Conservation (phyloP, 805 yeast genomes). For the Starmerella floris region DNA sequence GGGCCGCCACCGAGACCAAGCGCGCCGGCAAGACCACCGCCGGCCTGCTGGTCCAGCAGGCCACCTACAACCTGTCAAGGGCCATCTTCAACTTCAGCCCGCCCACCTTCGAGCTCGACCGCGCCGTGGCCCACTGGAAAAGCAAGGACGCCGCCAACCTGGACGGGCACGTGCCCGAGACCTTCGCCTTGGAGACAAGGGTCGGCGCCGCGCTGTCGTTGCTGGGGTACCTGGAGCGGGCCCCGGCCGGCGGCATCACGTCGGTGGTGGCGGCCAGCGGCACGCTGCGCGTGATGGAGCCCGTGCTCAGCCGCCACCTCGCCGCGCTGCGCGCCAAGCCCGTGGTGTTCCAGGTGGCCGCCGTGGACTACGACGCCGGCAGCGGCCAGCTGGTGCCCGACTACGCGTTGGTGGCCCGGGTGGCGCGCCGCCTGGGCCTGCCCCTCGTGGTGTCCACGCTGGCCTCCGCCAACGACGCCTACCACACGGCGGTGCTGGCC, state of each 20-base stretch:
- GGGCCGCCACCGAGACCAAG: slow-evolving; percentile 3
- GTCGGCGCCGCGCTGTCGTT: slow-evolving; percentile 73
- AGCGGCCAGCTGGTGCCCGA: slow-evolving; percentile 46
- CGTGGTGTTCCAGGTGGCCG: slow-evolving; percentile 56
- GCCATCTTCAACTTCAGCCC: slow-evolving; percentile 48
- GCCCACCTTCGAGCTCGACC: slow-evolving; percentile 47
- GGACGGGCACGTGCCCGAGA: slow-evolving; percentile 44
- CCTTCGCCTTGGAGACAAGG: slow-evolving; percentile 50
- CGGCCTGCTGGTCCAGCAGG: slow-evolving; percentile 23
- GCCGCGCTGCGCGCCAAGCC: slow-evolving; percentile 1
- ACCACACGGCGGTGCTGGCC: slow-evolving; percentile 39
- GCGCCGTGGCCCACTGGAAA: slow-evolving; percentile 49
- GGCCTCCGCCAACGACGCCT: slow-evolving; percentile 51
- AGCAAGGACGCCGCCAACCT: slow-evolving; percentile 36
- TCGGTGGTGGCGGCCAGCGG: slow-evolving; percentile 51
- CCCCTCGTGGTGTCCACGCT: slow-evolving; percentile 52
- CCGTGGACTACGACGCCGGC: slow-evolving; percentile 52
- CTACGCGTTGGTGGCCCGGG: slow-evolving; percentile 45
- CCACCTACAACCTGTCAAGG: slow-evolving; percentile 26
- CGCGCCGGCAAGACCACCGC: slow-evolving; percentile 12
- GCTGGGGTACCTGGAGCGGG: slow-evolving; percentile 42
- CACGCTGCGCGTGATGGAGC: slow-evolving; percentile 56
- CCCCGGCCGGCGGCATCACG: slow-evolving; percentile 18
- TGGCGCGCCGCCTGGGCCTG: slow-evolving; percentile 49
- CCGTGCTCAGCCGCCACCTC: slow-evolving; percentile 30